phyloP scores from a whole-genome alignment of 305 asterid species.

The Fraxinus dipetala region DNA sequence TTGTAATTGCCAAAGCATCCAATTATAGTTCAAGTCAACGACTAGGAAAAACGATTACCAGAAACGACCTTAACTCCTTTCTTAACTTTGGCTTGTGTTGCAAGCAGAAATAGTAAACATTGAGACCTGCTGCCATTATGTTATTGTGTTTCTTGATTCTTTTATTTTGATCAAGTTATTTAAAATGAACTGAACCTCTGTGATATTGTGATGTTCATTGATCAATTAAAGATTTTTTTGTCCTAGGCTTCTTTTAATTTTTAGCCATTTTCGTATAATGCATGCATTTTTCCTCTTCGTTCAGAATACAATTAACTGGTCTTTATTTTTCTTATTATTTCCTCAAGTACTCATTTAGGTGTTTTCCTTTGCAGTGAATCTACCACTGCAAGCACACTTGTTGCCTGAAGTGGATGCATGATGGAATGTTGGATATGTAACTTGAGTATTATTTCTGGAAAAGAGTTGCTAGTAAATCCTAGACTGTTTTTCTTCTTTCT shows the following conservation, averaged over 20 bases:
- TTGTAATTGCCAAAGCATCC: not conserved
- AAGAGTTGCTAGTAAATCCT: not conserved
- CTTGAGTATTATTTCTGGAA: conserved; percentile 20
- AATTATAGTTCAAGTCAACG: not conserved
- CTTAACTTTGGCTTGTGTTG: not conserved
- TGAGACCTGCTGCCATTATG: not conserved
- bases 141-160: not conserved
- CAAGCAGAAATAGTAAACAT: not conserved
- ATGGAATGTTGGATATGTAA: conserved; percentile 18
- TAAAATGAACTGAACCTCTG: not conserved
- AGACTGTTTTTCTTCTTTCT: not conserved
- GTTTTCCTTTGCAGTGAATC: conserved; percentile 48
- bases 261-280: not conserved
- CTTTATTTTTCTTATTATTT: not conserved
- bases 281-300: not conserved
- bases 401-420: conserved; percentile 34
- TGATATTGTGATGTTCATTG: not conserved
- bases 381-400: conserved; percentile 68
- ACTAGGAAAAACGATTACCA: not conserved
- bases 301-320: not conserved
- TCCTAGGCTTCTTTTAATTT: not conserved
- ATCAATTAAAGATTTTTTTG: not conserved
- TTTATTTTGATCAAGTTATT: not conserved
- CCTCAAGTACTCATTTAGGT: not conserved
- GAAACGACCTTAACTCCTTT: not conserved